Base-by-base conservation (phyloP, 352 stramenopile species). In the Phytopythium chamaehyphon region DNA sequence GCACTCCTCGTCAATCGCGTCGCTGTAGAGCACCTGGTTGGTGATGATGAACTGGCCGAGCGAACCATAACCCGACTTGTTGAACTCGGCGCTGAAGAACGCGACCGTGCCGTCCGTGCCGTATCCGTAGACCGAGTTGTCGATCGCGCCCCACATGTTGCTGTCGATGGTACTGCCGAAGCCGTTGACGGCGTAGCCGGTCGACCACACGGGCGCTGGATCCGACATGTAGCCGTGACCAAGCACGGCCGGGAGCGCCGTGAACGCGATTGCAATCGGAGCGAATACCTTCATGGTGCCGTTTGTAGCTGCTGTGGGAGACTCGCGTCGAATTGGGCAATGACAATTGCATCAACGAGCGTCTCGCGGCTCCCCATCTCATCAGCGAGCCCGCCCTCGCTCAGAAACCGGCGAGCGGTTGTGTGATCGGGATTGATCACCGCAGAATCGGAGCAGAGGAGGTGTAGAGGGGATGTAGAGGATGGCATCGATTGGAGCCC, bases 41-140 rank as follows among this genome's bases (percentile, higher is more conserved):
- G 57, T 69, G 51, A 71, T 46, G 51, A 78, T 72, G 49, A 74
- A 57, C 24, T 81, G 67, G 18, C 67, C 61, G 54, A 80, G 57
- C 55, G 63, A 65, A 46, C 73, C 67, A 50, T 75, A 81, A 14
- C 61, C 54, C 19, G 64, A 76, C 47, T 60, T 51, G 40, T 64
- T 59, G 56, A 76, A 78, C 38, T 68, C 53, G 40, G 51, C 54
- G 48, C 64, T 47, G 46, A 67, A 74, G 57, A 74, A 78, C 40
- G 69, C 66, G 40, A 73, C 54, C 0, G 69, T 72, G 31, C 55
- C 58, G 24, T 57, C 46, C 0, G 62, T 61, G 18, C 68, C 68
- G 58, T 77, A 77, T 14, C 61, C 68, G 57, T 74, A 77, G 24
- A 64, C 60, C 14, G 53, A 55, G 26, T 61, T 63, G 59, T 78